These are phyloP conservation scores for Candida caryicola DNA, from an alignment of 805 yeast genomes.

Conservation along the genomic window DNA sequence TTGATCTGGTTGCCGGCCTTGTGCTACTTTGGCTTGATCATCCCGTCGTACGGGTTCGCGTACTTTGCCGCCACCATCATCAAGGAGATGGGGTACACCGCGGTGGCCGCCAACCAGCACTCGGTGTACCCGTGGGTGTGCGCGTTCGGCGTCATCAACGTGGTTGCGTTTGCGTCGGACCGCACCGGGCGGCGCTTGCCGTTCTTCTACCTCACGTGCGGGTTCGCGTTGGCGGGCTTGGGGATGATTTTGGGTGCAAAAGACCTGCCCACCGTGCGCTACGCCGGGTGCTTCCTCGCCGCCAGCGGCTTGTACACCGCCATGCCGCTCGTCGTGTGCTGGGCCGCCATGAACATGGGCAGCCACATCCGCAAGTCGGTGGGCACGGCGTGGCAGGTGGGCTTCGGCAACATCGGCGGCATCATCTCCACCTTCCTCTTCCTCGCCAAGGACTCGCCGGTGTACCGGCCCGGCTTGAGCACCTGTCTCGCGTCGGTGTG, in stretches of 20 bases:
- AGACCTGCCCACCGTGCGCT: conserved; percentile 40
- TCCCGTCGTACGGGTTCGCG: conserved; percentile 76
- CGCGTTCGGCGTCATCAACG: conserved; percentile 66
- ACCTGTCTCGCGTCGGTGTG: conserved; percentile 47
- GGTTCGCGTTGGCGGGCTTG: conserved; percentile 50
- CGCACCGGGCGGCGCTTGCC: conserved; percentile 44
- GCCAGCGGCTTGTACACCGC: conserved; percentile 59
- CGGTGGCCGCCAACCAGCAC: conserved; percentile 72
- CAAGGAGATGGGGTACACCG: conserved; percentile 58
- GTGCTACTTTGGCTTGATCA: conserved; percentile 61
- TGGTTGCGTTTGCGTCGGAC: conserved; percentile 57
- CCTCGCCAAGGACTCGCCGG: conserved; percentile 56
- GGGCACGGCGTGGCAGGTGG: conserved; percentile 61
- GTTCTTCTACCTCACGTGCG: conserved; percentile 38
- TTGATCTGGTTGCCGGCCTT: conserved; percentile 56
- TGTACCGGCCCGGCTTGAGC: conserved; percentile 52
- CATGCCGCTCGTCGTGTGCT: conserved; percentile 69
- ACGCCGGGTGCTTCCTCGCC: conserved; percentile 62
- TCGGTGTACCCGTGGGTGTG: conserved; percentile 84
- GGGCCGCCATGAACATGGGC: conserved; percentile 60
- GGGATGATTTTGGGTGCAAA: conserved; percentile 50
- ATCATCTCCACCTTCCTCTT: conserved; percentile 61
- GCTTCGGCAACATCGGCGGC: conserved; percentile 74
- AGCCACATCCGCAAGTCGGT: conserved; percentile 62
- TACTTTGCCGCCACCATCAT: conserved; percentile 71